Conservation (phyloP, 2,329 filamentous ascomycete genomes). For the Penicillium sp. region DNA sequence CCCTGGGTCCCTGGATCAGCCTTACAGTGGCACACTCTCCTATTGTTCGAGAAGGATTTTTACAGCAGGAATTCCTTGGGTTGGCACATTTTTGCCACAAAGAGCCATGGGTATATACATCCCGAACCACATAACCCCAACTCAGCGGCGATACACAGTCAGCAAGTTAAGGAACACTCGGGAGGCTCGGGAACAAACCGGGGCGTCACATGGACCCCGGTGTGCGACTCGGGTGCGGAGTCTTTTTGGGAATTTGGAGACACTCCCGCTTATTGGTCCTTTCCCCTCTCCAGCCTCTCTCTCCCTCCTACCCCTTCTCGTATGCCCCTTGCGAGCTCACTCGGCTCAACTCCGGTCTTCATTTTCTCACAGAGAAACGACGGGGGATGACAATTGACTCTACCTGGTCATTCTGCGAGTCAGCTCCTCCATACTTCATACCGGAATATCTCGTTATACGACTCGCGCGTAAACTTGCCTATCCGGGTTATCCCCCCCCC, state of each 20-base stretch:
- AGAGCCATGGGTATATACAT: constrained; percentile 6
- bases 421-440: neutral
- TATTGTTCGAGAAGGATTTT: constrained; percentile 1
- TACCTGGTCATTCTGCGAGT: neutral
- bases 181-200: constrained; percentile 19
- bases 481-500: neutral
- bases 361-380: constrained; percentile 5
- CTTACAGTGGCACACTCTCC: neutral
- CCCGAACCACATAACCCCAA: neutral
- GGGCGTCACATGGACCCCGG: constrained; percentile 19
- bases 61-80: neutral
- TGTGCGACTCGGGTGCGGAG: constrained; percentile 24
- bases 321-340: neutral
- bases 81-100: constrained; percentile 13
- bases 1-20: neutral
- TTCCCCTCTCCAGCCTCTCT: constrained; percentile 3
- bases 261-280: neutral
- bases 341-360: constrained; percentile 22
- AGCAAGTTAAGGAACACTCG: neutral
- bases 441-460: neutral
- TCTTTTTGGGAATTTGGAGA: constrained; percentile 20
- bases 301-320: neutral
- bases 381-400: neutral
- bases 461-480: constrained; percentile 17
- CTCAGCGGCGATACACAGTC: neutral